Evolutionary conservation across 306 rosid species (phyloP).

Genomic region (Castanopsis chinensis): DNA sequence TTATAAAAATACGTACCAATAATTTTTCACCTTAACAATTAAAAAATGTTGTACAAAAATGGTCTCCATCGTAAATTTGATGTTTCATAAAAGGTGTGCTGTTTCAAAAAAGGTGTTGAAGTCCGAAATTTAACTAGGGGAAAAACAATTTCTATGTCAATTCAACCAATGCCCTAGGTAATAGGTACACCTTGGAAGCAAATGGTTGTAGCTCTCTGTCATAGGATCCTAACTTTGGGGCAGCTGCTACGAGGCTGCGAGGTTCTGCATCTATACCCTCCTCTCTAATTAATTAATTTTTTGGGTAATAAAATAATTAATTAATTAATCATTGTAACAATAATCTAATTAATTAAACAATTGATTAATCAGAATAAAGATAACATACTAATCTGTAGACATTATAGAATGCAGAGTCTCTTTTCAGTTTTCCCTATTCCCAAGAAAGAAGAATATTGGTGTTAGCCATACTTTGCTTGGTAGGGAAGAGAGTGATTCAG

Average conservation of each 20-base stretch:
- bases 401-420: conserved; percentile 42
- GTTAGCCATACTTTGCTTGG: conserved; percentile 9
- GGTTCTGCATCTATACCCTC: conserved; percentile 26
- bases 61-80: too few species aligned
- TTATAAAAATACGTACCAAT: too few species aligned
- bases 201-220: conserved; percentile 1
- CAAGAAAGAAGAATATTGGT: conserved; percentile 48
- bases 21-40: too few species aligned
- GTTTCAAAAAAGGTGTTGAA: too few species aligned
- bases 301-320: background rate
- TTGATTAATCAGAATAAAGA: conserved; percentile 9
- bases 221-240: conserved; percentile 54
- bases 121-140: background rate
- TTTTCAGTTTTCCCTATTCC: conserved; percentile 43
- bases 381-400: conserved; percentile 39
- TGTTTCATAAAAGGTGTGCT: too few species aligned
- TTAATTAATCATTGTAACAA: conserved; percentile 26
- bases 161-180: conserved; percentile 3
- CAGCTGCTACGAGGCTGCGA: conserved; percentile 27
- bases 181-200: background rate
- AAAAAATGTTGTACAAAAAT: too few species aligned
- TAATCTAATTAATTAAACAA: conserved; percentile 20
- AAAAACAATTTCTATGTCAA: background rate
- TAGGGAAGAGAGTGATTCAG: background rate
- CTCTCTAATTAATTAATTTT: conserved; percentile 12